Conservation (phyloP, 208 protist species). For the Leishmania aethiopica region DNA sequence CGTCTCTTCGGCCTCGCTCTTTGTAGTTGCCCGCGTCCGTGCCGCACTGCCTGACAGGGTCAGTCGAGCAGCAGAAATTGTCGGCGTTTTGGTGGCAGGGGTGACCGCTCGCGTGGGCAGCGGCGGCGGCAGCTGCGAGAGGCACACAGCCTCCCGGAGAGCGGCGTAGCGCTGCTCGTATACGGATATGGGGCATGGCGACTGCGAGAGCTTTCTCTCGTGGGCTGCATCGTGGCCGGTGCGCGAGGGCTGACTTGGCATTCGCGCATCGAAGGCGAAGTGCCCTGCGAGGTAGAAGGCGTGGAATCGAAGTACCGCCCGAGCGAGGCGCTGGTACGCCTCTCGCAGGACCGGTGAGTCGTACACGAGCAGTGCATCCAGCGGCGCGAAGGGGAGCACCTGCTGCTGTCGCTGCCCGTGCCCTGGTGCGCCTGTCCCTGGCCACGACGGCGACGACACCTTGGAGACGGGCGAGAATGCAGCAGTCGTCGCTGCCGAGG, state of each 20-base stretch:
- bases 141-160: constrained; percentile 3
- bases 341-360: constrained; percentile 26
- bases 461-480: not conserved
- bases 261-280: constrained; percentile 2
- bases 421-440: not conserved
- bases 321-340: constrained; percentile 34
- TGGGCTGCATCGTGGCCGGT: not conserved
- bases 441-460: not conserved
- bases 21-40: not conserved
- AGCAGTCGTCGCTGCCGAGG: not conserved
- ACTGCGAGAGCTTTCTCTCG: not conserved
- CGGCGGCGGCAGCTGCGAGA: not conserved
- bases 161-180: constrained; percentile 21
- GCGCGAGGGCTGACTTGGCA: too few species aligned
- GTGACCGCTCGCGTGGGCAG: not conserved
- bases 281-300: constrained; percentile 35
- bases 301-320: constrained; percentile 19
- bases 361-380: constrained; percentile 33
- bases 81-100: not conserved
- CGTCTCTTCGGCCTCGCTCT: not conserved
- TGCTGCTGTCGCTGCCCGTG: not conserved
- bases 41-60: not conserved
- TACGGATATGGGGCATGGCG: constrained; percentile 1
- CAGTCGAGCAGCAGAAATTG: not conserved
- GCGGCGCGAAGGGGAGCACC: not conserved